Base-by-base conservation (phyloP, 2,329 filamentous ascomycete species). In the Penicillium hesseltinei region DNA sequence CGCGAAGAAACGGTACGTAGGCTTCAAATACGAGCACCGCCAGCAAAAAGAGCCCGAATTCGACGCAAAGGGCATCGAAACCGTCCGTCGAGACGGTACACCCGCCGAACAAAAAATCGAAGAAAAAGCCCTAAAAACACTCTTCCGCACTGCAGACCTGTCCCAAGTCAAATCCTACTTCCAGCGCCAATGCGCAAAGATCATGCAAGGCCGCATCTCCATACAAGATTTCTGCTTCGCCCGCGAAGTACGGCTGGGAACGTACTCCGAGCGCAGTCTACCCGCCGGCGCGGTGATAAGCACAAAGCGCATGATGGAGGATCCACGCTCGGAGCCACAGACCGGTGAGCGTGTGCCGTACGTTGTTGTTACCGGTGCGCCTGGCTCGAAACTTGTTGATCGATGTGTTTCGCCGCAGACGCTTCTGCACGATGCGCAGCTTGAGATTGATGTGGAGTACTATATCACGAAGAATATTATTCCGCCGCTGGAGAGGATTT, bases 21-120 rank as follows among this genome's bases (percentile, higher is more conserved):
- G 95, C 6, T 97, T 96, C 81, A 97, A 96, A 72, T 99, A 95
- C 76, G 94, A 99, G 71, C 84, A 81, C 63, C 84, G 83, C 38
- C 80, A 83, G 17, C 94, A 99, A 70, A 78, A 73, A 9, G 85
- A 87, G 63, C 93, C 94, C 0, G 90, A 96, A 1, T 97, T 97
- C 64, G 95, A 99, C 71, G 95, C 94, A 56, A 99, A 99, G 74
- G 94, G 95, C 31, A 99, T 97, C 62, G 95, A 99, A 78, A 99
- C 95, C 0, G 93, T 99, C 8, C 87, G 95, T 2, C 85, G 94
- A 48, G 94, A 99, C 71, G 94, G 94, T 39, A 97, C 92, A 0
- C 92, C 93, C 0, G 93, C 92, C 0, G 91, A 96, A 75, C 93
- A 97, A 71, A 97, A 94, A 78, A 95, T 99, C 46, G 91, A 97